Conservation (phyloP, 2,329 filamentous ascomycete species). For the Xylaria arbuscula region DNA sequence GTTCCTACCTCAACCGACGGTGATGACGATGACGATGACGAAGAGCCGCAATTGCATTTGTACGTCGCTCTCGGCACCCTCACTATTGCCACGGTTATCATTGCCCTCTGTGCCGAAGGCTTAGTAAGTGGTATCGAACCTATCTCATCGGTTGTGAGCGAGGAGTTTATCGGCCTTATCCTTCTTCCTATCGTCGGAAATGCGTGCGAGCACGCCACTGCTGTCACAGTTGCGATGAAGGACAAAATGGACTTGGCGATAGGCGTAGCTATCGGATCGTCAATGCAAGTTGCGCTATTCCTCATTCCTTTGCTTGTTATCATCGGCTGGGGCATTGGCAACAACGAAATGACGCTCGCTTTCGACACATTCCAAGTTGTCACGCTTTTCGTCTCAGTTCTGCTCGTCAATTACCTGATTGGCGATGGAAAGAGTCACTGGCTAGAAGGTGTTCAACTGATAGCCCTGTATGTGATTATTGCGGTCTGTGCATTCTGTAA, state of each 20-base stretch:
- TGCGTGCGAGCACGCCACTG: conserved; percentile 83
- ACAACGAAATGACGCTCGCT: conserved; percentile 80
- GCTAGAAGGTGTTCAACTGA: conserved; percentile 79
- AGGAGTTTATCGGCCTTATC: conserved; percentile 83
- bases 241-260: conserved; percentile 89
- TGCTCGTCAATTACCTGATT: conserved; percentile 88
- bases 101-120: conserved; percentile 84
- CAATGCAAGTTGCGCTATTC: conserved; percentile 84
- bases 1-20: conserved; percentile 56
- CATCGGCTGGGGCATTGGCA: conserved; percentile 79
- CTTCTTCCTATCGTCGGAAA: conserved; percentile 86
- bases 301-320: conserved; percentile 81
- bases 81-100: conserved; percentile 77
- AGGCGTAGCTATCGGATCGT: conserved; percentile 81
- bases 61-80: conserved; percentile 78
- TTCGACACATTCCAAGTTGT: conserved; percentile 93
- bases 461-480: conserved; percentile 84
- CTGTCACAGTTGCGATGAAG: conserved; percentile 81
- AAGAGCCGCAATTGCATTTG: conserved; percentile 79
- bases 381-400: conserved; percentile 82
- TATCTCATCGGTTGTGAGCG: conserved; percentile 73
- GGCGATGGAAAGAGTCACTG: conserved; percentile 86
- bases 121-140: conserved; percentile 78
- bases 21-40: conserved; percentile 76
- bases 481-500: conserved; percentile 73